Evolutionary conservation across 2,329 filamentous ascomycete genomes (phyloP), one percentile per base, ranked within the genome.

Genomic region (Passalora sequoiae): DNA sequence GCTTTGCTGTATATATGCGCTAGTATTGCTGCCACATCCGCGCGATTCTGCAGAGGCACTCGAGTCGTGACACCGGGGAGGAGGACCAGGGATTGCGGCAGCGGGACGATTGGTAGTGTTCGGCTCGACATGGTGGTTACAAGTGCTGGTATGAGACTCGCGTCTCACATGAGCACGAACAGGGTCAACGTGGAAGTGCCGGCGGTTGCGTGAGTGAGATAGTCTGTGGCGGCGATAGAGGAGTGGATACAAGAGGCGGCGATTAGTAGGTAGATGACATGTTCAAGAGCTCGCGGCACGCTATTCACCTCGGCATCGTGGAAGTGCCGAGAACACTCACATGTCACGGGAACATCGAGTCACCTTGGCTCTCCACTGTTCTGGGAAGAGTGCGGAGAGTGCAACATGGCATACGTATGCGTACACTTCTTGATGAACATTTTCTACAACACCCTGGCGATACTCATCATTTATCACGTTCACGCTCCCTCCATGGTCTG

Each of bases 1-100:
- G 83, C 82, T 55, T 82, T 81, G 59, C 85, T 85, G 67, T 94
- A 91, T 47, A 95, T 79, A 56, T 84, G 83, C 15, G 89, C 86
- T 44, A 98, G 80, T 32, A 97, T 78, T 38, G 91, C 86, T 40
- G 88, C 84, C 54, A 97, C 84, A 66, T 97, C 92, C 54, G 87
- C 81, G 39, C 91, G 86, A 65, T 83, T 82, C 29, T 83, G 80
- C 40, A 96, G 83, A 42, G 87, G 81, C 53, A 97, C 85, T 56
- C 89, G 84, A 57, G 94, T 78, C 38, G 89, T 81, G 44, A 89
- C 81, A 50, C 89, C 88, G 3, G 92, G 92, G 7, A 95, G 78
- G 29, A 97, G 80, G 54, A 96, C 85, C 50, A 81, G 78, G 53
- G 84, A 85, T 60, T 83, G 81, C 40, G 87, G 80, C 31, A 97